Percentiles rank a stretch among this genome's conserved stretches.
Conservation (phyloP, 192 early-diverging fungal species). For the Rhizophagus sp. region DNA sequence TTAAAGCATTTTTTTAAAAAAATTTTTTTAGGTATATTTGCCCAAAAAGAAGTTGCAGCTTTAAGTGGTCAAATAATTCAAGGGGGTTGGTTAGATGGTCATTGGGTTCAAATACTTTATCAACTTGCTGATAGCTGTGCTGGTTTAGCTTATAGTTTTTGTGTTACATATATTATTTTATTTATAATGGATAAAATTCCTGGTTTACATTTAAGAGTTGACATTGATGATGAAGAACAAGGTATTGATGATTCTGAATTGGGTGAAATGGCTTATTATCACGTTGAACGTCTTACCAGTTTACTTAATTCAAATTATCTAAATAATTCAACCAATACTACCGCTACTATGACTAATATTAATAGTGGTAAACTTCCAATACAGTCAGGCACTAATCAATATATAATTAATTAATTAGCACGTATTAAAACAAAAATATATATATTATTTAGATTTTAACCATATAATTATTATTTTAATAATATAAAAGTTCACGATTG, state of each 20-base stretch:
- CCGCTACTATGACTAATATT: no score
- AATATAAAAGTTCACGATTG: no score
- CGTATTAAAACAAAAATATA: no score
- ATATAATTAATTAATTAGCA: no score
- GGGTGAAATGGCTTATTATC: conserved; percentile 67
- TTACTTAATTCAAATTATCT: no score
- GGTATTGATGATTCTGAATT: conserved; percentile 84
- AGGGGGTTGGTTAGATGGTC: conserved; percentile 35
- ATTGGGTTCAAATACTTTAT: conserved; percentile 79
- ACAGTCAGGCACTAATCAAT: no score
- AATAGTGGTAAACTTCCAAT: no score
- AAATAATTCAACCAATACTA: no score
- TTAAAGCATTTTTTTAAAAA: no score
- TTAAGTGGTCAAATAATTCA: conserved; percentile 67
- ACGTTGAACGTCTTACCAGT: conserved; percentile 33
- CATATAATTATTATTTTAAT: no score
- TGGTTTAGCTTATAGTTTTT: conserved; percentile 74
- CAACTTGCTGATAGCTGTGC: conserved; percentile 78
- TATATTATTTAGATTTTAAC: no score
- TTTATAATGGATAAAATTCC: conserved; percentile 79
- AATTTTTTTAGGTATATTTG: conserved; percentile 60
- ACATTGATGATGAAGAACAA: conserved; percentile 60
- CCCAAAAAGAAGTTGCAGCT: conserved; percentile 69
- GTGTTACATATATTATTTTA: conserved; percentile 72
- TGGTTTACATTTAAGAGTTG: conserved; percentile 74